phyloP scores from a whole-genome alignment of 2,329 filamentous ascomycete genomes.

The Claviceps paspali region DNA sequence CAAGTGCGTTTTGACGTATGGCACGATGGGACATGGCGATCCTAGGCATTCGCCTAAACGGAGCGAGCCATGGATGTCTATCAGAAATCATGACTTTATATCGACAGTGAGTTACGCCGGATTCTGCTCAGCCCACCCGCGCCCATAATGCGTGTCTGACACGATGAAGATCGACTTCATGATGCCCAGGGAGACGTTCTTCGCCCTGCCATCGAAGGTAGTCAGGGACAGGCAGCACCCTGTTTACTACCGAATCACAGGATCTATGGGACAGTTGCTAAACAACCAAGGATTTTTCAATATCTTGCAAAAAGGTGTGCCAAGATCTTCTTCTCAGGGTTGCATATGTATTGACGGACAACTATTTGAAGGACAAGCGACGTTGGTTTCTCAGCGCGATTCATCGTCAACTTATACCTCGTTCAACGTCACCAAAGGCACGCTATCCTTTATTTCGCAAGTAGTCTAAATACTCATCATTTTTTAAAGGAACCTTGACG shows the following conservation, averaged over 20 bases:
- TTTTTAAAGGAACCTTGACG: constrained; percentile 44
- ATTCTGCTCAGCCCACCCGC: background rate
- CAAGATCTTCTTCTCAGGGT: background rate
- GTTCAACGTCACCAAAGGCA: constrained; percentile 57
- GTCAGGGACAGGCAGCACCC: constrained; percentile 21
- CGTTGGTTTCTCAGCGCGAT: constrained; percentile 72
- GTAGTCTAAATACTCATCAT: background rate
- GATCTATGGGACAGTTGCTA: constrained; percentile 55
- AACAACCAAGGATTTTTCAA: constrained; percentile 64
- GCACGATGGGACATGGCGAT: constrained; percentile 54
- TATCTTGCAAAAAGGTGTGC: constrained; percentile 64
- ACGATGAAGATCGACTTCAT: constrained; percentile 47
- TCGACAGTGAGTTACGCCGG: constrained; percentile 40
- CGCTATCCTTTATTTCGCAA: constrained; percentile 2
- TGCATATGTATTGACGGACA: background rate
- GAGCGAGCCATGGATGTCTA: constrained; percentile 59
- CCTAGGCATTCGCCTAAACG: constrained; percentile 53
- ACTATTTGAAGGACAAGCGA: constrained; percentile 45
- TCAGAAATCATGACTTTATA: constrained; percentile 49
- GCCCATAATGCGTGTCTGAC: background rate
- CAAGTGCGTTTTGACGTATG: constrained; percentile 63
- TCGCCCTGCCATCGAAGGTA: constrained; percentile 37
- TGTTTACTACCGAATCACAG: constrained; percentile 51
- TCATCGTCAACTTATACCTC: constrained; percentile 50
- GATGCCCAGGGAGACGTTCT: constrained; percentile 49